These are phyloP conservation scores for Eleusine indica DNA, from an alignment of 176 grass and related monocot species.

Conservation along the genomic window DNA sequence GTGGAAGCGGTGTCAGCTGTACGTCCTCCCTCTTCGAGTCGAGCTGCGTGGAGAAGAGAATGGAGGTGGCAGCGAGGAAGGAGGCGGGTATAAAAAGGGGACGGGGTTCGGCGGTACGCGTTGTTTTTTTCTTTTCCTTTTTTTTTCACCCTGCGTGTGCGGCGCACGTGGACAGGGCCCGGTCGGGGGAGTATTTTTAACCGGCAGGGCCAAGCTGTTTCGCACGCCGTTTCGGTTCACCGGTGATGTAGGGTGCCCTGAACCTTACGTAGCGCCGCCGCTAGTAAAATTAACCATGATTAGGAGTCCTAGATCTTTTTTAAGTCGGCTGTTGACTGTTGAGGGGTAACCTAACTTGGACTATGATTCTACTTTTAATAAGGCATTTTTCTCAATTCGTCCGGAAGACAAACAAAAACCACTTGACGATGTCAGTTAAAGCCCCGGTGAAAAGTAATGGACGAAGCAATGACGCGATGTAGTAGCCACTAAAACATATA, in stretches of 20 bases:
- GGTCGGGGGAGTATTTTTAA: neutral
- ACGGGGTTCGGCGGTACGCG: neutral
- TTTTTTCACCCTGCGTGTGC: neutral
- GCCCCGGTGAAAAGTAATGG: too few relatives aligned
- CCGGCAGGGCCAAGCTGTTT: neutral
- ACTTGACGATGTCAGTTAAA: too few relatives aligned
- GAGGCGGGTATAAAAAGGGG: constrained; percentile 28
- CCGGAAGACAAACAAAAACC: too few relatives aligned
- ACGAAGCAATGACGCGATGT: too few relatives aligned
- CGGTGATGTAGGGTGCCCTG: neutral
- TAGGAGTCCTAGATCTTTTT: neutral
- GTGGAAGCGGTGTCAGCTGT: constrained; percentile 6
- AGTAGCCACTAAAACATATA: too few relatives aligned
- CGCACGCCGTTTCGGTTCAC: neutral
- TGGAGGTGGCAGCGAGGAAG: neutral
- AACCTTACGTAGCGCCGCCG: neutral
- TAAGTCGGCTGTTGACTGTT: neutral
- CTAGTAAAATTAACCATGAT: neutral
- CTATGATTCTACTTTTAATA: too few relatives aligned
- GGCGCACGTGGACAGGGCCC: constrained; percentile 28
- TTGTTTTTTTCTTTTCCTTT: neutral
- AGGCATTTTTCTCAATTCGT: too few relatives aligned
- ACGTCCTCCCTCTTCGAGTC: constrained; percentile 10
- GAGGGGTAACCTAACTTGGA: too few relatives aligned
- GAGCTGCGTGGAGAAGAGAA: neutral